Evolutionary conservation across 306 rosid genomes (phyloP), one percentile per base, ranked within the genome.

Genomic region (Bauhinia variegata): DNA sequence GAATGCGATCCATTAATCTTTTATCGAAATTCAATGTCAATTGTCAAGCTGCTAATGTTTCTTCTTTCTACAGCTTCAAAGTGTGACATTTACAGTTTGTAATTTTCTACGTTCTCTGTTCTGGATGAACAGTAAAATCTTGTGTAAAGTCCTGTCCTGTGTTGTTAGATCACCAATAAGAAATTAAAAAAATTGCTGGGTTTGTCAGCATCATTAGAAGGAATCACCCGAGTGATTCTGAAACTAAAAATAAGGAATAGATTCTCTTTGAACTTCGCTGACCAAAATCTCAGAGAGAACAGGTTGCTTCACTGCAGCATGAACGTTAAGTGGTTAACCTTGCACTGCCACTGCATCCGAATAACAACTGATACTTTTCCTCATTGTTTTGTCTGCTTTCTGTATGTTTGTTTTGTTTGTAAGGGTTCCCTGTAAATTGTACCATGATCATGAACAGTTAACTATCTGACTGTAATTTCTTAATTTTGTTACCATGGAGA

Each of bases 1-100:
- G 57, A 59, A 67, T 41, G 65, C 34, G 33, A 53, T 42, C 28
- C 49, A 50, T 72, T 58, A 39, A 49, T 61, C 33, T 58, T 53
- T 14, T 65, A 5, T 14, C 33, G 28, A 56, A n/a, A 11, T 31
- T 58, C 12, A 54, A 31, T 65, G 47, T 60, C 73, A n/a, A 52
- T 63, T 41, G 23, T 65, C 23, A 16, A 54, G 70, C 12, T 53
- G 39, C 30, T 67, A 1, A 46, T 13, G 16, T 73, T 53, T 7
- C 55, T 67, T 16, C 13, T 41, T 6, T 42, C 14, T 39, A 6
- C 11, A 54, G 49, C 17, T 14, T 41, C 6, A 28, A 19, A 12
- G 58, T 52, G 66, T 55, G 34, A 14, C 39, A 54, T 54, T 48
- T 17, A 39, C 12, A 56, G 6, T 23, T 56, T 47, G 46, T 55